Conservation (phyloP, 805 yeast genomes). For the Starmerella stigmatis region DNA sequence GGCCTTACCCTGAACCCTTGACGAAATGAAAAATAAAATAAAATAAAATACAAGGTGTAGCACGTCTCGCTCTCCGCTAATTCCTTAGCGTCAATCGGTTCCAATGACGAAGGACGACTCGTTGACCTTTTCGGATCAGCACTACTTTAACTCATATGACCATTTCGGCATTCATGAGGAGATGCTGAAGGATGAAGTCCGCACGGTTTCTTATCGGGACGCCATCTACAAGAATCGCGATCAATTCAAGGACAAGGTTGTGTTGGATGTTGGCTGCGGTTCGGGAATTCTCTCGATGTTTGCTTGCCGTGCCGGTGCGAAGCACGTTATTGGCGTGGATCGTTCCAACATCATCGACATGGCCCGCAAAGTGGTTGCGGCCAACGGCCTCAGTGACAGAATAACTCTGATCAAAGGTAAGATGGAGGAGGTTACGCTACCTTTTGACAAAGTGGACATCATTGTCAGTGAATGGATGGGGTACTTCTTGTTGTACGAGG, state of each 20-base stretch:
- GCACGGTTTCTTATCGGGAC: conserved; percentile 83
- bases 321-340: conserved; percentile 94
- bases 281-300: conserved; percentile 97
- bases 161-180: conserved; percentile 98
- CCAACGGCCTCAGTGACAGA: conserved; percentile 76
- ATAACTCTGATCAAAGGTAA: conserved; percentile 86
- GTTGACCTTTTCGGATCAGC: conserved; percentile 49
- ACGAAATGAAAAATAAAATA: conserved; percentile 1
- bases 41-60: not conserved
- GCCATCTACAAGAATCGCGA: conserved; percentile 86
- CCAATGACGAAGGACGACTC: not conserved
- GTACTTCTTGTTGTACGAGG: conserved; percentile 85
- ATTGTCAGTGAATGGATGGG: conserved; percentile 99
- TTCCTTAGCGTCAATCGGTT: not conserved
- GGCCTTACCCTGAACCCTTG: conserved; percentile 2
- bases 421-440: conserved; percentile 79
- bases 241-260: conserved; percentile 84
- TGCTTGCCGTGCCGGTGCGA: conserved; percentile 98
- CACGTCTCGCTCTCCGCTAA: too few relatives aligned
- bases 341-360: conserved; percentile 92
- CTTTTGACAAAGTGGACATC: conserved; percentile 82
- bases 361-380: conserved; percentile 79
- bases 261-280: conserved; percentile 97
- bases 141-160: conserved; percentile 89
- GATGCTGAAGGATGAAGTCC: conserved; percentile 90